Base-by-base conservation (phyloP, 169 alveolate genomes). In the Sarcocystis neurona region DNA sequence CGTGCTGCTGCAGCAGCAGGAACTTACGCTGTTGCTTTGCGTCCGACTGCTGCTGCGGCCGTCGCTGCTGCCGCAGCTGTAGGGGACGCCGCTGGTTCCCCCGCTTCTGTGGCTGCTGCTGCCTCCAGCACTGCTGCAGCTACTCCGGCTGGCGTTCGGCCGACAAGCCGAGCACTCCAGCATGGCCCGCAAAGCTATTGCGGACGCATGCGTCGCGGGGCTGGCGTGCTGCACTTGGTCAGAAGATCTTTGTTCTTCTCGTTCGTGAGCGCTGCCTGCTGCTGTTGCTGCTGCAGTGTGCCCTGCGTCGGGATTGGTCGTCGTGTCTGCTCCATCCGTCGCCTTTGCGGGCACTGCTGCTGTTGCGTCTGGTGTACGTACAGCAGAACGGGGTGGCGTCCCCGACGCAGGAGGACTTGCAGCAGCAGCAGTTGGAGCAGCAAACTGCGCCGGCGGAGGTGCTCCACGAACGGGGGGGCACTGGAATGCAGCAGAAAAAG, bases 11-110 rank as follows among this genome's bases (percentile, higher is more conserved):
- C n/a, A n/a, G n/a, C n/a, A n/a, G n/a, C n/a, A n/a, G n/a, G n/a
- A n/a, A n/a, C n/a, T n/a, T n/a, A n/a, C n/a, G n/a, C n/a, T n/a
- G n/a, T n/a, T n/a, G n/a, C n/a, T n/a, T n/a, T n/a, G 15, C 77
- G 77, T 27, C 41, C 41, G 32, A 37, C 77, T 5, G 32, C 39
- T 6, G 39, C 32, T 37, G 15, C 6, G 77, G 15, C 77, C 77
- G 77, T 37, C 32, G 77, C 77, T 12, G 6, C 77, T 63, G 77
- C 77, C 15, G 77, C 77, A 63, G 77, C 15, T 23, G 77, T 37
- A 63, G 15, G 41, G 32, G 39, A 63, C 77, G 41, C 15, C 30
- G 15, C 77, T 37, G 77, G 30, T 15, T 37, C 41, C 32, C 41
- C 77, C 30, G 77, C 77, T 63, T 10, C 77, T 6, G 77, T 63